Conservation (phyloP, 345 rosid species). For the Dovyalis caffra region DNA sequence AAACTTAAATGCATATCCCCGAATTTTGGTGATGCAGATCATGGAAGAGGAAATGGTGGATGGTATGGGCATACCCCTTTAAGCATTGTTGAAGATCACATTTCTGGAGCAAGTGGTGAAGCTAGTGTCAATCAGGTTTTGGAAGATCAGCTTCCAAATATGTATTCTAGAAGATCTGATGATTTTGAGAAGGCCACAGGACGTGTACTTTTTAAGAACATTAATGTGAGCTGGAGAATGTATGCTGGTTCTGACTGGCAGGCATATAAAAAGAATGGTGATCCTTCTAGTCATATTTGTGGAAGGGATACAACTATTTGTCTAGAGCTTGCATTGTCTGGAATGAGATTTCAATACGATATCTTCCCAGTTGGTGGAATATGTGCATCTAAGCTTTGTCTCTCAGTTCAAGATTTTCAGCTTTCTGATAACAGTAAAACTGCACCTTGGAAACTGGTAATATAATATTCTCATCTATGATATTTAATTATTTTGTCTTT, state of each 20-base stretch:
- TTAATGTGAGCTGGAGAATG: constrained; percentile 77
- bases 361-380: constrained; percentile 58
- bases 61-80: constrained; percentile 67
- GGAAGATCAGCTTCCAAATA: constrained; percentile 42
- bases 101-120: constrained; percentile 56
- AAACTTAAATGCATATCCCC: constrained; percentile 28
- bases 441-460: constrained; percentile 90
- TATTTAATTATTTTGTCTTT: constrained; percentile 1
- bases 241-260: constrained; percentile 83
- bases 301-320: constrained; percentile 60
- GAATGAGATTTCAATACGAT: constrained; percentile 59
- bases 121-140: constrained; percentile 37
- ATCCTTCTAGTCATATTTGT: constrained; percentile 20
- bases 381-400: constrained; percentile 64
- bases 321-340: constrained; percentile 67
- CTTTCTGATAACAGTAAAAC: constrained; percentile 66
- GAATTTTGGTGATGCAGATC: constrained; percentile 38
- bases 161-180: constrained; percentile 30
- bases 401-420: constrained; percentile 65
- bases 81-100: constrained; percentile 73
- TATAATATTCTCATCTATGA: constrained; percentile 4
- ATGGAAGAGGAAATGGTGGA: constrained; percentile 57
- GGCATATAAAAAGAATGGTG: constrained; percentile 31
- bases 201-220: constrained; percentile 53
- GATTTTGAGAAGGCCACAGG: constrained; percentile 50